Conservation (phyloP, 768 basidiomycete genomes). For the Auricularia auricula-judae region DNA sequence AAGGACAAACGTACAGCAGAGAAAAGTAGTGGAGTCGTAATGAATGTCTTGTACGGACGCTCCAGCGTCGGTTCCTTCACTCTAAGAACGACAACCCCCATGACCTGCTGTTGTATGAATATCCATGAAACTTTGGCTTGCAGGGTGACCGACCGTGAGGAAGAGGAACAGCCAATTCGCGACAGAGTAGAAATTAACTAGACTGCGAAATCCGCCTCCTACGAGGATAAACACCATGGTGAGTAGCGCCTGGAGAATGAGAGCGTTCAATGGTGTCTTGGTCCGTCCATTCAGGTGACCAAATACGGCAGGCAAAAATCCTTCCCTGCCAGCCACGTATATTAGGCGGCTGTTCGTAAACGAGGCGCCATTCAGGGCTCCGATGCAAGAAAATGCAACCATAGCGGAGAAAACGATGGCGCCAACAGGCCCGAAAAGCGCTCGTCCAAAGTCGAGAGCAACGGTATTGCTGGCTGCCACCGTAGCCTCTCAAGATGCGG, state of each 20-base stretch:
- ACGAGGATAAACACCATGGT: constrained; percentile 71
- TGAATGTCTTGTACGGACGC: constrained; percentile 88
- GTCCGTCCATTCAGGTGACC: constrained; percentile 62
- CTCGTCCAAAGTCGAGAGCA: constrained; percentile 85
- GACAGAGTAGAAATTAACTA: constrained; percentile 85
- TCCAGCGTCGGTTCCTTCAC: constrained; percentile 85
- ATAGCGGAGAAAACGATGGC: constrained; percentile 78
- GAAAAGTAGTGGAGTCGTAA: constrained; percentile 81
- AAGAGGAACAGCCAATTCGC: constrained; percentile 85
- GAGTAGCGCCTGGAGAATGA: constrained; percentile 63
- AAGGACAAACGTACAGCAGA: constrained; percentile 51
- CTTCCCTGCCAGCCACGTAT: constrained; percentile 79
- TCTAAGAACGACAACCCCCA: constrained; percentile 79
- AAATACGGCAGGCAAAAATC: constrained; percentile 78
- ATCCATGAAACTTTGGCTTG: not conserved
- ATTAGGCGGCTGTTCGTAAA: constrained; percentile 78
- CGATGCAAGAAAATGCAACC: constrained; percentile 93
- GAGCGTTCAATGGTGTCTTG: constrained; percentile 82
- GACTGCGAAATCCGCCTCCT: constrained; percentile 79
- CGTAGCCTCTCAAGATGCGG: constrained; percentile 27
- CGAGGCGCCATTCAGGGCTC: constrained; percentile 78
- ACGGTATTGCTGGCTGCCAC: constrained; percentile 79
- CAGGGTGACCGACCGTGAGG: constrained; percentile 46
- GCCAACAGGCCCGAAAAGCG: constrained; percentile 77
- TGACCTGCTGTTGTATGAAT: constrained; percentile 39